Percentiles rank a stretch among this genome's conserved stretches.
Conservation (phyloP, 2,329 filamentous ascomycete genomes). For the Penicillium sp. region DNA sequence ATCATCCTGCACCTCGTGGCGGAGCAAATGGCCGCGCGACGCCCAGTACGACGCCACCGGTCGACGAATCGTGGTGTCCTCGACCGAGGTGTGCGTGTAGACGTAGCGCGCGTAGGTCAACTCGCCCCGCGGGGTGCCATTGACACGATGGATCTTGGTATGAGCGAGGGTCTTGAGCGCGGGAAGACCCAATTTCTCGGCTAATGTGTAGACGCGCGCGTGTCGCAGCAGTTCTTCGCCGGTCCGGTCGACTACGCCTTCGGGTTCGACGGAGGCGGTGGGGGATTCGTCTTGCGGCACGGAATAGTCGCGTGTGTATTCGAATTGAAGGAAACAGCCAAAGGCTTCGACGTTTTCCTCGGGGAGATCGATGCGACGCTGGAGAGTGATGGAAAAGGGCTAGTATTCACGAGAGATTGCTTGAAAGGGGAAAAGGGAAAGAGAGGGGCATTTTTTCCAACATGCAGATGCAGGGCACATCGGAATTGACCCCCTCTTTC, state of each 20-base stretch:
- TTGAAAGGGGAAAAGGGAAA: too few species aligned
- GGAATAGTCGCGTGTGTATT: conserved; percentile 85
- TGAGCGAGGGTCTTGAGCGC: conserved; percentile 70
- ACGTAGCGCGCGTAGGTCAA: conserved; percentile 88
- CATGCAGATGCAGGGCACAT: too few species aligned
- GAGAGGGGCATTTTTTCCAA: neutral
- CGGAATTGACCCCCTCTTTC: too few species aligned
- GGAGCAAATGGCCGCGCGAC: conserved; percentile 68
- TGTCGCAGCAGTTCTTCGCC: conserved; percentile 81
- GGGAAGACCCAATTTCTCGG: conserved; percentile 66
- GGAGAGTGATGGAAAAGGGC: conserved; percentile 25
- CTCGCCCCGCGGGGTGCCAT: conserved; percentile 81
- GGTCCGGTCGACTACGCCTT: conserved; percentile 65
- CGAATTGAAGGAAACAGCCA: conserved; percentile 73
- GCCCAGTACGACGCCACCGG: conserved; percentile 92
- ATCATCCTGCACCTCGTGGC: conserved; percentile 78
- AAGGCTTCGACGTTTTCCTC: conserved; percentile 66
- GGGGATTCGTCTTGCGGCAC: conserved; percentile 55
- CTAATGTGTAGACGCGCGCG: conserved; percentile 82
- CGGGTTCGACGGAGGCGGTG: conserved; percentile 57
- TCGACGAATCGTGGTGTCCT: conserved; percentile 68
- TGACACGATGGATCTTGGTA: conserved; percentile 86
- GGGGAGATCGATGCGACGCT: conserved; percentile 62
- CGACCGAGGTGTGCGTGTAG: conserved; percentile 65
- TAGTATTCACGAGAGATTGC: neutral